A percentile compares a stretch with the other conserved stretches of the same genome.
These are phyloP conservation scores for Clavispora asparagi DNA, from an alignment of 805 yeast genomes.

Conservation along the genomic window DNA sequence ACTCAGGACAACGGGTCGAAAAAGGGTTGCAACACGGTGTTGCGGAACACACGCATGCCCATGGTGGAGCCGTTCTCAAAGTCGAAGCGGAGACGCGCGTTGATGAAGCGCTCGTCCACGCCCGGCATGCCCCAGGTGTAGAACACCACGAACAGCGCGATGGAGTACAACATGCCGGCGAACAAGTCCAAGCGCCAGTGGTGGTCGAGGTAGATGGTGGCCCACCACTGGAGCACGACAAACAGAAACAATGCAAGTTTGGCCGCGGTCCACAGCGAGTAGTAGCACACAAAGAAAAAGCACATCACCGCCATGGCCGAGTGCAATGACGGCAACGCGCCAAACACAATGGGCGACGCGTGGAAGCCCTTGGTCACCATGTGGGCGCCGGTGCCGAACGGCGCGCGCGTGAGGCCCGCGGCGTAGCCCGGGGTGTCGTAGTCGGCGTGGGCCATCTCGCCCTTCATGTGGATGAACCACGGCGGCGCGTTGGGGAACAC, in stretches of 20 bases:
- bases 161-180: constrained; percentile 50
- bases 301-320: constrained; percentile 58
- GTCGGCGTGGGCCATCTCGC: constrained; percentile 49
- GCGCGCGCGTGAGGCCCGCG: constrained; percentile 66
- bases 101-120: constrained; percentile 32
- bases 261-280: constrained; percentile 30
- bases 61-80: constrained; percentile 42
- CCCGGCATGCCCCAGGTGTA: constrained; percentile 30
- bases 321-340: constrained; percentile 59
- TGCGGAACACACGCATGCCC: constrained; percentile 62
- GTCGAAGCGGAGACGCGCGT: constrained; percentile 35
- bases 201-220: constrained; percentile 67
- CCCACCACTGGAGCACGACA: constrained; percentile 65
- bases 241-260: constrained; percentile 37
- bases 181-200: constrained; percentile 64
- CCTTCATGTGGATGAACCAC: constrained; percentile 62
- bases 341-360: constrained; percentile 64
- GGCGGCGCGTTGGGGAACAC: constrained; percentile 70
- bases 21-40: constrained; percentile 42
- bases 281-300: constrained; percentile 39
- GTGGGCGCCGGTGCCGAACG: constrained; percentile 57
- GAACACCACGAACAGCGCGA: constrained; percentile 33
- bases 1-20: constrained; percentile 41
- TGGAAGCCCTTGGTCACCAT: constrained; percentile 59
- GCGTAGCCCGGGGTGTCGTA: constrained; percentile 66